Conservation (phyloP, 805 yeast species). For the Kregervanrija fluxuum region DNA sequence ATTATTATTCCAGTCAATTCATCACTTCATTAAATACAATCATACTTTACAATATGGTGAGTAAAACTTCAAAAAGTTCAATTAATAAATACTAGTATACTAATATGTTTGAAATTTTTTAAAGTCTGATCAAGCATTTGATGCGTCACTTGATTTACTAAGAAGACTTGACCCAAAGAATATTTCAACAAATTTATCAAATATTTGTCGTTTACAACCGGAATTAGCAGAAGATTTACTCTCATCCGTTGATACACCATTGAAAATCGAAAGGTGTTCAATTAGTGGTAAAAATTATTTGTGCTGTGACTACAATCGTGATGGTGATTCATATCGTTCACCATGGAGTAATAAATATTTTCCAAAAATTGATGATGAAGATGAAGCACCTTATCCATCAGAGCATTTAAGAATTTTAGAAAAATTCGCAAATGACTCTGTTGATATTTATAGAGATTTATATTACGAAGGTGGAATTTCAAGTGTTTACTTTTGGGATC, state of each 20-base stretch:
- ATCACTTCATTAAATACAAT: no score
- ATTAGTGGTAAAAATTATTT: slow-evolving; percentile 60
- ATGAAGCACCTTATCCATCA: slow-evolving; percentile 72
- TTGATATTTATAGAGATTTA: slow-evolving; percentile 86
- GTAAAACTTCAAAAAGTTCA: no score
- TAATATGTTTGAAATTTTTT: no score
- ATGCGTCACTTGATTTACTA: slow-evolving; percentile 72
- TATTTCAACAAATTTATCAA: slow-evolving; percentile 36
- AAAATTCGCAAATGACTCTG: slow-evolving; percentile 76
- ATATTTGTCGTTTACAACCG: slow-evolving; percentile 49
- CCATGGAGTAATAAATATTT: slow-evolving; percentile 83
- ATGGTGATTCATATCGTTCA: slow-evolving; percentile 84
- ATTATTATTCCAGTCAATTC: no score
- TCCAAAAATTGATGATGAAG: slow-evolving; percentile 41
- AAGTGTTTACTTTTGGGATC: slow-evolving; percentile 88
- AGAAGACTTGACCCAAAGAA: slow-evolving; percentile 69
- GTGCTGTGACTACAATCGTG: slow-evolving; percentile 92
- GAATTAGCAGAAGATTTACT: slow-evolving; percentile 81
- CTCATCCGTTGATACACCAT: slow-evolving; percentile 82
- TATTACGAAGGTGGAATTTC: slow-evolving; percentile 94
- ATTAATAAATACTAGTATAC: no score
- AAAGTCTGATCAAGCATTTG: slow-evolving; percentile 45
- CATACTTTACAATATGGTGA: no score
- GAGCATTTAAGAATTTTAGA: slow-evolving; percentile 64
- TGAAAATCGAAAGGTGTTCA: slow-evolving; percentile 44